Evolutionary conservation across 2,329 filamentous ascomycete species (phyloP).

Genomic region (Dothiorella sarmentorum): DNA sequence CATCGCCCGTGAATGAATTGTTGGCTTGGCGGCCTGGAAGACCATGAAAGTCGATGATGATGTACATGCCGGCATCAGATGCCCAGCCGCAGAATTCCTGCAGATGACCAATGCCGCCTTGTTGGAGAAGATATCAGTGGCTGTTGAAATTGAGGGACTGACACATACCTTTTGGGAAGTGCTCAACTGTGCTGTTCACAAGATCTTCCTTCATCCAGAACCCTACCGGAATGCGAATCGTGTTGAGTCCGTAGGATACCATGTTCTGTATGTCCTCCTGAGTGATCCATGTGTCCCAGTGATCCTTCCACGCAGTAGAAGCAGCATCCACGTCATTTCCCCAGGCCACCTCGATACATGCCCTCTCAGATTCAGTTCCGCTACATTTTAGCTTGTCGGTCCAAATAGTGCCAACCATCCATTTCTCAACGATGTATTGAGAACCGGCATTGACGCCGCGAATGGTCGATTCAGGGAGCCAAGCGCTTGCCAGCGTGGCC

Average conservation of each 20-base stretch:
- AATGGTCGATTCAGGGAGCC: no score
- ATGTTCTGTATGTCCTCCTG: constrained; percentile 50
- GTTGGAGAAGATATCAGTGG: neutral
- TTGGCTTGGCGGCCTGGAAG: constrained; percentile 48
- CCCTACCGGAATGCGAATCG: constrained; percentile 53
- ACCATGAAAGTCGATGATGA: constrained; percentile 49
- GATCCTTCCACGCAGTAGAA: constrained; percentile 47
- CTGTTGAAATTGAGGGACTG: neutral
- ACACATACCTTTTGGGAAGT: constrained; percentile 43
- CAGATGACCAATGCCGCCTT: constrained; percentile 46
- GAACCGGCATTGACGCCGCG: constrained; percentile 55
- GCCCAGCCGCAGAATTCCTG: constrained; percentile 49
- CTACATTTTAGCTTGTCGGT: constrained; percentile 45
- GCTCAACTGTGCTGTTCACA: constrained; percentile 47
- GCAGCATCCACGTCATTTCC: constrained; percentile 33
- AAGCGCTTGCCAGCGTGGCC: no score
- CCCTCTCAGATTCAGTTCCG: constrained; percentile 48
- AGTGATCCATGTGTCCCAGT: constrained; percentile 53
- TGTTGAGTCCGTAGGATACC: constrained; percentile 49
- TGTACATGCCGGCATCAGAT: constrained; percentile 49
- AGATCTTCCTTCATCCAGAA: constrained; percentile 55
- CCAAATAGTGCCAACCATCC: constrained; percentile 51
- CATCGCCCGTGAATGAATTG: constrained; percentile 49
- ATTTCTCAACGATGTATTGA: constrained; percentile 53
- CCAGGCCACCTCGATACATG: constrained; percentile 43